Evolutionary conservation across 2,329 filamentous ascomycete genomes (phyloP), one percentile per base, ranked within the genome.

Genomic region (Fusarium compactum): DNA sequence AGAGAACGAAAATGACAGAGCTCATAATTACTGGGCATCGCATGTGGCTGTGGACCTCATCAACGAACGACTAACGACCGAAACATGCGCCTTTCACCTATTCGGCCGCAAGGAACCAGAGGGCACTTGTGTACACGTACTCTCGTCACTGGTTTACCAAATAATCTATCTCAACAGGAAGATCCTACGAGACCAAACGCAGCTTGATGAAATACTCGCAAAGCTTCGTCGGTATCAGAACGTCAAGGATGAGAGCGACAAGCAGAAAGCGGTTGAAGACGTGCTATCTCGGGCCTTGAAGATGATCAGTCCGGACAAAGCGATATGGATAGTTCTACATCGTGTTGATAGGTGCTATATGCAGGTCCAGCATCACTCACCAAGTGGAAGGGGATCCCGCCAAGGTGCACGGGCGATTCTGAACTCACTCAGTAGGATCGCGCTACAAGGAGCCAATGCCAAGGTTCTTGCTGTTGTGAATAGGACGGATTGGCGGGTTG

Each of bases 321-420:
- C 1, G 12, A 0, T 45, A 2, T 45, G 43, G 43, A 6, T 45
- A 0, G 32, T 38, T 3, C 1, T 38, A 5, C 16, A n/a, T 0
- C 32, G 16, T 38, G 32, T 38, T 4, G 9, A 38, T 1, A 18
- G 32, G 11, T 38, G 32, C 32, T 38, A 16, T 0, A 38, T 9
- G 9, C 16, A 2, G 0, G 5, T 3, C 3, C 32, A 38, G 0
- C 16, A n/a, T 0, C 32, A 38, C 9, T n/a, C 32, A 1, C 16
- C 32, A 1, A n/a, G 5, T 5, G 32, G 32, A 38, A 38, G 16
- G 3, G n/a, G 0, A 5, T 38, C 32, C 3, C 32, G 32, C 5
- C 32, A 38, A 0, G 32, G 32, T 2, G 32, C 32, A 0, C 32
- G 32, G 16, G 32, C 2, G 2, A 38, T 38, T 38, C 32, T 38